Conservation (phyloP, 768 basidiomycete genomes). For the Pleurotus sapidus region DNA sequence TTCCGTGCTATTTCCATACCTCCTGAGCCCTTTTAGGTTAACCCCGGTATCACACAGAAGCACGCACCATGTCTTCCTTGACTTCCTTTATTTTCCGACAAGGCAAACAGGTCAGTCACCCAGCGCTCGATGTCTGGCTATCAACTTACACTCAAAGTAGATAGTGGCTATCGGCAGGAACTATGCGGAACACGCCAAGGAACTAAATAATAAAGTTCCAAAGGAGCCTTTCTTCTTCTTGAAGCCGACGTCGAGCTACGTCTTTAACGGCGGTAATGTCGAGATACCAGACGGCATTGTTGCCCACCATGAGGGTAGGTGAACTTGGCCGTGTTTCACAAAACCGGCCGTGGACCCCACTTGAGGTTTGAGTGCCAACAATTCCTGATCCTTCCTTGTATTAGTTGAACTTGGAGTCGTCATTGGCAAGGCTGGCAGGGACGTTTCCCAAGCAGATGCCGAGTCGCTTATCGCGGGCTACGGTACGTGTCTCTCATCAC, state of each 20-base stretch:
- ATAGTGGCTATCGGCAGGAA: slow-evolving; percentile 97
- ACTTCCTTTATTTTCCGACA: slow-evolving; percentile 28
- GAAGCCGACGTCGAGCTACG: slow-evolving; percentile 91
- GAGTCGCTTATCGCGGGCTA: slow-evolving; percentile 87
- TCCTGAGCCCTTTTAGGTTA: neutral
- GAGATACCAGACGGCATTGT: slow-evolving; percentile 84
- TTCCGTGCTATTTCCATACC: slow-evolving; percentile 5
- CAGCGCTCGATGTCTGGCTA: neutral
- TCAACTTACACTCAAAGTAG: slow-evolving; percentile 29
- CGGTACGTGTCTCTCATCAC: slow-evolving; percentile 44
- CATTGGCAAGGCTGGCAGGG: slow-evolving; percentile 83
- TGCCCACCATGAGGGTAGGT: slow-evolving; percentile 87
- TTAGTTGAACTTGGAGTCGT: slow-evolving; percentile 96
- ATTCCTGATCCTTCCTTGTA: slow-evolving; percentile 4
- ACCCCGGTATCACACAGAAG: neutral
- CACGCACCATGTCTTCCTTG: neutral
- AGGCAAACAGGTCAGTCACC: slow-evolving; percentile 43
- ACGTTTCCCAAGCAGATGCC: slow-evolving; percentile 74
- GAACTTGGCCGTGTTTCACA: neutral
- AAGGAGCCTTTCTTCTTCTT: slow-evolving; percentile 98
- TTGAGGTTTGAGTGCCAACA: neutral
- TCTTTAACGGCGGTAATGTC: slow-evolving; percentile 71
- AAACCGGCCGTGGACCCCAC: neutral
- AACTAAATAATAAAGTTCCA: slow-evolving; percentile 84
- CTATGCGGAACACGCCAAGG: slow-evolving; percentile 89